Base-by-base conservation (phyloP, 1,284 basidiomycete species). In the Papiliotrema laurentii region DNA sequence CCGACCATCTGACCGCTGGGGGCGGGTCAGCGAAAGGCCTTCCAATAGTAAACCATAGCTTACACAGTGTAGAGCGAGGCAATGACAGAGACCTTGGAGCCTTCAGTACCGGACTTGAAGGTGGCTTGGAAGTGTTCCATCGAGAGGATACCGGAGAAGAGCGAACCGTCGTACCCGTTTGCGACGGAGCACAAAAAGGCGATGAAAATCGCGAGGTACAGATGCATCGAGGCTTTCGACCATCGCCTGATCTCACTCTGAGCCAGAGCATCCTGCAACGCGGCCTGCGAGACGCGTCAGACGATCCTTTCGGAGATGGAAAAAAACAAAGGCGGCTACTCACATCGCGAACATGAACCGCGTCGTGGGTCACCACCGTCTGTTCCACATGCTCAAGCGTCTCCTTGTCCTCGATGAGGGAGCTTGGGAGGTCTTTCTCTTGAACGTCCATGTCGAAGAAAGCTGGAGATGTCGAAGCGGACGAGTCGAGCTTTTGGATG, bases 141-240 rank as follows among this genome's bases (percentile, higher is more conserved):
- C 18, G 54, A 42, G 21, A 53, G 42, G 27, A 57, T 43, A 7
- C 42, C 42, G 13, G 42, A 27, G 27, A 43, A 19, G 2, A 43
- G 42, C 1, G 49, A 49, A 43, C 59, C 59, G 41, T 63, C 63
- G 35, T 63, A 65, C 9, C 63, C 63, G 43, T 64, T 64, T 11
- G 63, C 63, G 36, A 56, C 62, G 21, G 60, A 55, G 37, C 63
- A 64, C 46, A 58, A 61, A 44, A 57, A 59, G 0, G 58, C 46
- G 14, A 56, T 48, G 50, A 64, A 62, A 41, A 64, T 49, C 14
- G 53, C 30, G 24, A 27, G 38, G 44, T 64, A 64, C 13, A 64
- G 51, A 35, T 55, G 53, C 24, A 55, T 44, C 3, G 56, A 55
- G 13, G 49, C 10, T 22, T 43, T 39, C 30, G 46, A 49, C 57